Evolutionary conservation across 805 yeast species (phyloP).

Genomic region (Brettanomyces custersianus): DNA sequence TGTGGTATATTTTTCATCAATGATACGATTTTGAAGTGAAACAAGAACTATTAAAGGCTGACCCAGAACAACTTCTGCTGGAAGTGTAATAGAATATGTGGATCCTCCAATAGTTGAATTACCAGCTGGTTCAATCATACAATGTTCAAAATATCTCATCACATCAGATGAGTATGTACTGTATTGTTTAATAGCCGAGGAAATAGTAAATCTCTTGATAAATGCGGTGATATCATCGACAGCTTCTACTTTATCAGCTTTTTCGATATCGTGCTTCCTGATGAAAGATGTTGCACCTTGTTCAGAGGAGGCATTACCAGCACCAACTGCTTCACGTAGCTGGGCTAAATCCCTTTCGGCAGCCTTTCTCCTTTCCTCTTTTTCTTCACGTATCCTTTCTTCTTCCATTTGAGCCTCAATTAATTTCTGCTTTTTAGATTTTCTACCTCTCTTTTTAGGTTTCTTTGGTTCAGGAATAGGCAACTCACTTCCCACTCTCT

Average conservation of each 20-base stretch:
- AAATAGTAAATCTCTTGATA: conserved; percentile 29
- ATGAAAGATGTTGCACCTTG: conserved; percentile 15
- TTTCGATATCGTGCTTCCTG: conserved; percentile 15
- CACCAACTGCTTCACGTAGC: not conserved
- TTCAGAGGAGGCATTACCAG: conserved; percentile 17
- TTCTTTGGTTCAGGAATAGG: not conserved
- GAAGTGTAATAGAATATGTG: conserved; percentile 37
- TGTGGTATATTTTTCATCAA: conserved; percentile 29
- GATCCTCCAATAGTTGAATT: conserved; percentile 24
- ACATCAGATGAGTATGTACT: conserved; percentile 10
- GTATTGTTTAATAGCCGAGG: conserved; percentile 24
- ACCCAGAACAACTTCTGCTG: conserved; percentile 30
- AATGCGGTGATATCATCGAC: conserved; percentile 24
- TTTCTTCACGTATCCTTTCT: conserved; percentile 7
- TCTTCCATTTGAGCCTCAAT: conserved; percentile 6
- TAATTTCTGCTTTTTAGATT: conserved; percentile 5
- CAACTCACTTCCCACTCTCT: conserved; percentile 5
- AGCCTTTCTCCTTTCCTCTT: conserved; percentile 5
- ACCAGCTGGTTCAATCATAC: conserved; percentile 26
- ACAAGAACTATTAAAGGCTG: conserved; percentile 37
- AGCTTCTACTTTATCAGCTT: conserved; percentile 13
- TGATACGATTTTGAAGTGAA: conserved; percentile 31
- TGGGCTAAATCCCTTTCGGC: conserved; percentile 3
- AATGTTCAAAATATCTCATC: conserved; percentile 18
- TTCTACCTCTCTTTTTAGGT: conserved; percentile 5